phyloP scores from a whole-genome alignment of 768 basidiomycete species.

The Mycena rebaudengoi region DNA sequence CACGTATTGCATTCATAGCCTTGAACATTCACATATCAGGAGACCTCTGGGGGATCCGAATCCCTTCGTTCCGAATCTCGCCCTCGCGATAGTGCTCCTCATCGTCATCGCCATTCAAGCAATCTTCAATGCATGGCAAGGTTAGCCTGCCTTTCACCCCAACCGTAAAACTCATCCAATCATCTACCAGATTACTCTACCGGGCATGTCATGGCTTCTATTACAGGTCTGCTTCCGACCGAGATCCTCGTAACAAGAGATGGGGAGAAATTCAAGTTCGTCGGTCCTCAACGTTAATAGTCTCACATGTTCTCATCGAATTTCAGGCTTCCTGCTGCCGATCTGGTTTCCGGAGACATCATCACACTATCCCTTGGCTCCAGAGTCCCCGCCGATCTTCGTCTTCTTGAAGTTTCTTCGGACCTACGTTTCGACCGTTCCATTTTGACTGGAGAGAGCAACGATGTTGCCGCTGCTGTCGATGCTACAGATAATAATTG shows the following conservation, averaged over 20 bases:
- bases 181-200: constrained; percentile 56
- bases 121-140: constrained; percentile 57
- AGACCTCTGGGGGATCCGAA: constrained; percentile 66
- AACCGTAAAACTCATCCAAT: not conserved
- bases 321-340: constrained; percentile 60
- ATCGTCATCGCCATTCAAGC: constrained; percentile 49
- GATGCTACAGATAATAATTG: constrained; percentile 46
- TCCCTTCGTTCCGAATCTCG: constrained; percentile 64
- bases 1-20: constrained; percentile 19
- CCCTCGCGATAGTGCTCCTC: constrained; percentile 65
- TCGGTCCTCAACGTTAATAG: not conserved
- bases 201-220: constrained; percentile 65
- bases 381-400: constrained; percentile 75
- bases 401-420: constrained; percentile 63
- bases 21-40: constrained; percentile 45
- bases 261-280: constrained; percentile 38
- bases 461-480: constrained; percentile 37
- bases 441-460: constrained; percentile 71
- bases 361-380: constrained; percentile 70
- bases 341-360: constrained; percentile 75
- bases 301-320: constrained; percentile 33
- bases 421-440: constrained; percentile 71
- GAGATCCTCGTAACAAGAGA: constrained; percentile 71
- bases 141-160: not conserved
- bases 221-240: constrained; percentile 71